Base-by-base conservation (phyloP, 768 basidiomycete genomes). In the Collybia sp. region DNA sequence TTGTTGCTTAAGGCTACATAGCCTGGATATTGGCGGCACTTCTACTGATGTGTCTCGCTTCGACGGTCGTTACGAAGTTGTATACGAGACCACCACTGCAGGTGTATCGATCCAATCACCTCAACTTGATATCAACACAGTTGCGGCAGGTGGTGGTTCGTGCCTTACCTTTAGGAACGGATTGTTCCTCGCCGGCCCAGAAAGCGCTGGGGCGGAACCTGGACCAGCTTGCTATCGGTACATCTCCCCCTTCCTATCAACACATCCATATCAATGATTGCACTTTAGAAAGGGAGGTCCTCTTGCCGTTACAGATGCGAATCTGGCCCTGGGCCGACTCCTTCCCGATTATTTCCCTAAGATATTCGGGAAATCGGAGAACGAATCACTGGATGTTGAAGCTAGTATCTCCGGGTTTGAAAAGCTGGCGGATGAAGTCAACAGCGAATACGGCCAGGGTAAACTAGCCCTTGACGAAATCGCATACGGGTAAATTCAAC, bases 1-100 rank as follows among this genome's bases (percentile, higher is more conserved):
- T 1, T 15, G n/a, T 18, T 42, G 15, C 25, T 45, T 44, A 47
- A 15, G 6, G 33, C 31, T 25, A 1, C 31, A 16, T 40, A 93
- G 90, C 6, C 68, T 93, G 47, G 92, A 94, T 52, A 88, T 94
- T n/a, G 93, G 93, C 3, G 93, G 94, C 12, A 98, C 95, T 0
- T 92, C 88, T 0, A 96, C 94, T 0, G 94, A 98, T 58, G 94
- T 96, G 2, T 95, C 93, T 5, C 80, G 95, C 30, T 97, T 86
- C 59, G 87, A 88, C 13, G 95, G 93, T 0, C 75, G 86, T 30
- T 93, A 93, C 58, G 93, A 97, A 61, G 76, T 91, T 13, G 91
- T 95, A 2, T 95, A 93, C 57, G 94, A 97, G 62, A 93, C 94
- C 0, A 95, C 93, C 0, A 97, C 94, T 0, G 94, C 94, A 0